Percentiles rank a stretch among this genome's conserved stretches.
These are phyloP conservation scores for Lachancea lanzarotensis DNA, from an alignment of 805 yeast genomes.

Conservation along the genomic window DNA sequence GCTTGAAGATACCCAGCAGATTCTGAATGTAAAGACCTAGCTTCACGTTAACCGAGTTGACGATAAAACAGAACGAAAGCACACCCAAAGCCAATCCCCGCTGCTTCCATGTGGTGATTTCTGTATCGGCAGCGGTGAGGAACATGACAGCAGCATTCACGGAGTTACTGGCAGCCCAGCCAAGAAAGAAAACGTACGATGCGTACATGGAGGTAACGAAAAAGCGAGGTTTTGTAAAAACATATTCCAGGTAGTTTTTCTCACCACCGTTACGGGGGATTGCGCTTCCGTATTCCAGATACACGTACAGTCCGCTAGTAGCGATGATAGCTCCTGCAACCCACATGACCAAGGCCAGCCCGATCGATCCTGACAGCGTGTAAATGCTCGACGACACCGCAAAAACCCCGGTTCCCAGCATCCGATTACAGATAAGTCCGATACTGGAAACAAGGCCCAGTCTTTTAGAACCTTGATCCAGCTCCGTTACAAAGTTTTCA, in stretches of 20 bases:
- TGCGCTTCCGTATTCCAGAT: conserved; percentile 75
- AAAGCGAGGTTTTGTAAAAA: conserved; percentile 62
- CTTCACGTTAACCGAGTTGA: conserved; percentile 56
- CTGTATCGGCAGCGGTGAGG: conserved; percentile 63
- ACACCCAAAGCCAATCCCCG: conserved; percentile 73
- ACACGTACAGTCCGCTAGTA: conserved; percentile 55
- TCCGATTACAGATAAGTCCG: conserved; percentile 59
- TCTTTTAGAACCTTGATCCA: conserved; percentile 38
- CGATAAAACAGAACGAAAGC: conserved; percentile 59
- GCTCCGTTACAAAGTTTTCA: conserved; percentile 31
- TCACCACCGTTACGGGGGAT: conserved; percentile 84
- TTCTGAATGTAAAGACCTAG: conserved; percentile 62
- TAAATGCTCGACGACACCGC: conserved; percentile 59
- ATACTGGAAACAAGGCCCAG: conserved; percentile 53
- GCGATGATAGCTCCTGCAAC: conserved; percentile 68
- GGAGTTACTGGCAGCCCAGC: conserved; percentile 84
- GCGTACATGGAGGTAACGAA: conserved; percentile 62
- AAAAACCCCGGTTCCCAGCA: conserved; percentile 73
- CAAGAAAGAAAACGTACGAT: conserved; percentile 64
- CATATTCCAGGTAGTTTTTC: conserved; percentile 69
- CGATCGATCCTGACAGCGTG: conserved; percentile 55
- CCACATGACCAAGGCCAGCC: conserved; percentile 67
- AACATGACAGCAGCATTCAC: conserved; percentile 75
- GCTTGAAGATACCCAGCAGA: conserved; percentile 62
- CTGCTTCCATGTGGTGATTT: conserved; percentile 66